Conservation (phyloP, 345 rosid species). For the Cardamine chenopodiifolia region DNA sequence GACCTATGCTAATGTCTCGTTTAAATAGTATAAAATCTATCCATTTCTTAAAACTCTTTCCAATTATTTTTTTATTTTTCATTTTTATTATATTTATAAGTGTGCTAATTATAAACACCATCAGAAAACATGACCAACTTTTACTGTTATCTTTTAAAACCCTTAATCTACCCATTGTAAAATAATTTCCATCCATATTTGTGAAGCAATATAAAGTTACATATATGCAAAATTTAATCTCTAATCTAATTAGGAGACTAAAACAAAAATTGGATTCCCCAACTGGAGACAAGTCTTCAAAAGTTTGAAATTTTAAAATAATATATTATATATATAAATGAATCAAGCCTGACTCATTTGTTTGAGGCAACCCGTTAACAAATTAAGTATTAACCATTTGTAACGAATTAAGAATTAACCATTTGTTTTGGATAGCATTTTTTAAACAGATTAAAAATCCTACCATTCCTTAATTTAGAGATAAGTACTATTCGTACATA, state of each 20-base stretch:
- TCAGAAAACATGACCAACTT: too few relatives aligned
- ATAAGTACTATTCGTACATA: background rate
- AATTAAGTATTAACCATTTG: background rate
- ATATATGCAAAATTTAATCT: background rate
- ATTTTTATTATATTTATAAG: too few relatives aligned
- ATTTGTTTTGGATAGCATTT: background rate
- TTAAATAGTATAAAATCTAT: too few relatives aligned
- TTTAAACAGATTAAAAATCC: background rate
- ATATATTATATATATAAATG: background rate
- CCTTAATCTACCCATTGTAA: background rate
- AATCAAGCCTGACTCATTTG: background rate
- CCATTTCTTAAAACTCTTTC: too few relatives aligned
- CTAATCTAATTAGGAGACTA: background rate
- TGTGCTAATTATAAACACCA: background rate
- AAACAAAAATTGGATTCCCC: background rate
- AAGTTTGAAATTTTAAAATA: background rate
- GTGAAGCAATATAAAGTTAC: background rate
- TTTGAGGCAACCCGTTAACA: background rate
- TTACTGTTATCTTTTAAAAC: background rate
- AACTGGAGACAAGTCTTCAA: background rate
- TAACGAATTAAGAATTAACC: too few relatives aligned
- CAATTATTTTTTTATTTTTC: too few relatives aligned
- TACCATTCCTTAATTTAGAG: background rate
- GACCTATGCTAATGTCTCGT: too few relatives aligned
- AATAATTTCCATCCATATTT: background rate